A percentile compares a stretch with the other conserved stretches of the same genome.
Conservation (phyloP, 306 rosid genomes). For the Prunus mume region DNA sequence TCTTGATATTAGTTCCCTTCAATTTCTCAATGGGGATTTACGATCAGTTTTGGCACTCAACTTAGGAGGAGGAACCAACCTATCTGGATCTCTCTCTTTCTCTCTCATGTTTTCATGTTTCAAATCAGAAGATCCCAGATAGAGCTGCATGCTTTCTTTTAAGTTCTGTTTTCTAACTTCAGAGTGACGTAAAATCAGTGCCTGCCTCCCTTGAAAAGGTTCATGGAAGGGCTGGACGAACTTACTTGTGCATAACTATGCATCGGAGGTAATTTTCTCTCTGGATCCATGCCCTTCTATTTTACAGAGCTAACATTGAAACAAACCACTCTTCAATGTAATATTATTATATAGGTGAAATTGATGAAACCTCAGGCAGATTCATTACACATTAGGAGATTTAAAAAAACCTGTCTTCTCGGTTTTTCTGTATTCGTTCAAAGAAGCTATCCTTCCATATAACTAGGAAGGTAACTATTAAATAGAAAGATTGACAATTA, state of each 20-base stretch:
- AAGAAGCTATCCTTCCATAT: conserved; percentile 33
- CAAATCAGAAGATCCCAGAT: conserved; percentile 31
- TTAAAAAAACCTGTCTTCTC: conserved; percentile 15
- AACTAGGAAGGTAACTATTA: conserved; percentile 19
- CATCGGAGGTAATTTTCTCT: conserved; percentile 46
- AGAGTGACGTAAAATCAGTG: conserved; percentile 14
- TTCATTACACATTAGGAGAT: conserved; percentile 31
- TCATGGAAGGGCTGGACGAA: conserved; percentile 34
- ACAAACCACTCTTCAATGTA: conserved; percentile 44
- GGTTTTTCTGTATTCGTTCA: conserved; percentile 40
- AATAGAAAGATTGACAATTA: conserved; percentile 12
- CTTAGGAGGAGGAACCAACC: conserved; percentile 23
- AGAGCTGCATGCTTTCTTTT: conserved; percentile 24
- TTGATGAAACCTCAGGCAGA: conserved; percentile 41
- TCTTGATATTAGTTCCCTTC: conserved; percentile 46
- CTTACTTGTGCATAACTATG: conserved; percentile 36
- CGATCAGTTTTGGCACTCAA: conserved; percentile 44
- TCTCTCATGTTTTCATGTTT: conserved; percentile 24
- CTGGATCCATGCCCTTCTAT: conserved; percentile 45
- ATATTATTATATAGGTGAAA: conserved; percentile 43
- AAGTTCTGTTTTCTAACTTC: conserved; percentile 31
- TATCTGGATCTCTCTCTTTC: conserved; percentile 27
- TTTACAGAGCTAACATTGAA: conserved; percentile 41
- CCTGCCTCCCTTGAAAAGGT: conserved; percentile 20
- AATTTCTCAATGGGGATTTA: conserved; percentile 39